Conservation (phyloP, 345 rosid genomes). For the Pistacia atlantica region DNA sequence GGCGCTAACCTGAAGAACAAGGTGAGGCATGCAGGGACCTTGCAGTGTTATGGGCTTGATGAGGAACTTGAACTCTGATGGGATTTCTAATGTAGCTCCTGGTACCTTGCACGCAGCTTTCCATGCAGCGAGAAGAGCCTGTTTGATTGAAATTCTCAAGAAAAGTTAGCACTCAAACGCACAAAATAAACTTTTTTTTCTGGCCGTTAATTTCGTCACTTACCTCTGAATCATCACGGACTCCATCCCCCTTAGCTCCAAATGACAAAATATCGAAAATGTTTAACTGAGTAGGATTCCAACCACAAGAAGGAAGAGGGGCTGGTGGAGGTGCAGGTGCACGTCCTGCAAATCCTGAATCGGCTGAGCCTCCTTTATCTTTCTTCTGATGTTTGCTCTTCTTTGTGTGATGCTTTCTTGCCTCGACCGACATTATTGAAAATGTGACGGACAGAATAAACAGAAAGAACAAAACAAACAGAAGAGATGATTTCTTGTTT, state of each 20-base stretch:
- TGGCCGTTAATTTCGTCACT: no score
- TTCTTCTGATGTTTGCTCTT: conserved; percentile 34
- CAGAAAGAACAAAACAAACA: conserved; percentile 19
- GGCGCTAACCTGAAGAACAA: conserved; percentile 54
- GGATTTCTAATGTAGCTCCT: conserved; percentile 50
- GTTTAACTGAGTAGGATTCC: conserved; percentile 19
- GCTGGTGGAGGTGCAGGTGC: conserved; percentile 44
- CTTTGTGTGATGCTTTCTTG: conserved; percentile 44
- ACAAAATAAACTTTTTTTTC: background rate
- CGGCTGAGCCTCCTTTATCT: conserved; percentile 22
- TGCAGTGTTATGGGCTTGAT: conserved; percentile 57
- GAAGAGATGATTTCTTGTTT: conserved; percentile 24
- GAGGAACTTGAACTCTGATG: conserved; percentile 44
- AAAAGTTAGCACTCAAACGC: background rate
- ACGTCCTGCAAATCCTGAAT: conserved; percentile 22
- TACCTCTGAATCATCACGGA: conserved; percentile 64
- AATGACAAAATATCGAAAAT: conserved; percentile 50
- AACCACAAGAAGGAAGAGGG: conserved; percentile 28
- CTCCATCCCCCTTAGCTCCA: conserved; percentile 62
- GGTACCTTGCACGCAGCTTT: conserved; percentile 57
- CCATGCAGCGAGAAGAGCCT: conserved; percentile 62
- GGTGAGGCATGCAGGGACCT: conserved; percentile 67
- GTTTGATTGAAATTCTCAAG: conserved; percentile 7
- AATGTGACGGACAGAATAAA: conserved; percentile 22
- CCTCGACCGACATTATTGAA: conserved; percentile 39